Percentiles rank a stretch among this genome's conserved stretches.
phyloP scores from a whole-genome alignment of 768 basidiomycete genomes.

The Pleurotus ostreatus region DNA sequence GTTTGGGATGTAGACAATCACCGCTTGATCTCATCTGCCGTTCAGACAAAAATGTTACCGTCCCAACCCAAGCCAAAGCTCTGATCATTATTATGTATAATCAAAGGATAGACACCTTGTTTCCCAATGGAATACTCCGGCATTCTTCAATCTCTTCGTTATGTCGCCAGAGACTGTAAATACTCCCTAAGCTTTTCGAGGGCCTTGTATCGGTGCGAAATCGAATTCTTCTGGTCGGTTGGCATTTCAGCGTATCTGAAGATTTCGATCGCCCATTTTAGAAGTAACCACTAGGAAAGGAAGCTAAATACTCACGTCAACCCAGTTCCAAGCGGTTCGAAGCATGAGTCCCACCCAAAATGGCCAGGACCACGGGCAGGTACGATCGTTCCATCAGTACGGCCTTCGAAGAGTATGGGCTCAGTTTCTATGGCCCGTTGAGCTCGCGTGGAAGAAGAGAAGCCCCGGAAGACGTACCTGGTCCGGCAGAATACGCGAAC shows the following conservation, averaged over 20 bases:
- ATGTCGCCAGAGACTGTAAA: constrained; percentile 30
- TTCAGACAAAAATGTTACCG: constrained; percentile 8
- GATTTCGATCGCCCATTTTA: neutral
- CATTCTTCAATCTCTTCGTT: neutral
- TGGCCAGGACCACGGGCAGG: constrained; percentile 69
- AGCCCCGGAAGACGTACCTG: constrained; percentile 33
- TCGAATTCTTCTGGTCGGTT: constrained; percentile 58
- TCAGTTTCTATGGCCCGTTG: constrained; percentile 39
- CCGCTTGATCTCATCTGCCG: neutral
- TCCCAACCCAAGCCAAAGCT: constrained; percentile 1
- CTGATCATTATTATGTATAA: neutral
- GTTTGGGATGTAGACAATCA: constrained; percentile 5
- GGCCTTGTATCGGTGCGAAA: constrained; percentile 72
- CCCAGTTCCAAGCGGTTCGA: constrained; percentile 71
- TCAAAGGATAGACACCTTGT: neutral
- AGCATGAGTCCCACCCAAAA: constrained; percentile 92
- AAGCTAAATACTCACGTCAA: constrained; percentile 56
- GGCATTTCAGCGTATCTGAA: constrained; percentile 76
- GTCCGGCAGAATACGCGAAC: constrained; percentile 89
- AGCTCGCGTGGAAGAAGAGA: neutral
- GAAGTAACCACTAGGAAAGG: neutral
- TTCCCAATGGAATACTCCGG: neutral
- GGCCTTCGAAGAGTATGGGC: constrained; percentile 75
- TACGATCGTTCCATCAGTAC: constrained; percentile 88
- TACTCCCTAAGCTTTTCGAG: constrained; percentile 60